Evolutionary conservation across 2,329 filamentous ascomycete genomes (phyloP), one percentile per base, ranked within the genome.

Genomic region (Capronia americana): DNA sequence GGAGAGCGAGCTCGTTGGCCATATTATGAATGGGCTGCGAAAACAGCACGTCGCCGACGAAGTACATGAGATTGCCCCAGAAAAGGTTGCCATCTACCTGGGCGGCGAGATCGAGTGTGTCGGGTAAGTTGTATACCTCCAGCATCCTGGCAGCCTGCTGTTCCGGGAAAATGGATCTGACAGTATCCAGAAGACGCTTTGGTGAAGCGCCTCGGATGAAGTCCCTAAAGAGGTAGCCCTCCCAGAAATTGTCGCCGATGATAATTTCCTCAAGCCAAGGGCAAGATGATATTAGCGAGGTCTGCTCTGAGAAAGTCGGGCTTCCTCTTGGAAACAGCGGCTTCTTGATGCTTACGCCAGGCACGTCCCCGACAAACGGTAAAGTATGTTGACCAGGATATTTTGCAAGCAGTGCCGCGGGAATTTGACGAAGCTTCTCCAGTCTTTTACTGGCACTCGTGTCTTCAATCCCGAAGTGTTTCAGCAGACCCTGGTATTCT

Each of bases 401-500:
- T n/a, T 58, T 46, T 11, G 59, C 58, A 11, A 66, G 55, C 5
- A 30, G 46, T 44, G 57, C 59, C 12, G 59, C 64, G 10, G 59
- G 58, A 6, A 66, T 48, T 32, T 66, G 32, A 26, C 67, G 57
- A 38, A 69, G 59, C 48, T 63, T 56, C 79, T 20, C 82, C 82
- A 56, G 84, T 77, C 66, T 84, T 75, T 20, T 60, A 11, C 24
- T 14, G 1, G 44, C 23, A 12, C 26, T 66, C 23, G 44, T 7
- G 20, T 59, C 60, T 14, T 57, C 20, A 30, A 66, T 63, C 23
- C 53, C 48, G 24, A 66, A 66, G n/a, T 57, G 14, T 28, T 58
- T 66, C 46, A 66, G 41, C 11, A 66, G 84, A 62, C 26, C 77
- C 74, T 55, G 78, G 72, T 69, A 81, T 84, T 82, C 82, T 84